Base-by-base conservation (phyloP, 495 filamentous ascomycete genomes). In the Halenospora varia region DNA sequence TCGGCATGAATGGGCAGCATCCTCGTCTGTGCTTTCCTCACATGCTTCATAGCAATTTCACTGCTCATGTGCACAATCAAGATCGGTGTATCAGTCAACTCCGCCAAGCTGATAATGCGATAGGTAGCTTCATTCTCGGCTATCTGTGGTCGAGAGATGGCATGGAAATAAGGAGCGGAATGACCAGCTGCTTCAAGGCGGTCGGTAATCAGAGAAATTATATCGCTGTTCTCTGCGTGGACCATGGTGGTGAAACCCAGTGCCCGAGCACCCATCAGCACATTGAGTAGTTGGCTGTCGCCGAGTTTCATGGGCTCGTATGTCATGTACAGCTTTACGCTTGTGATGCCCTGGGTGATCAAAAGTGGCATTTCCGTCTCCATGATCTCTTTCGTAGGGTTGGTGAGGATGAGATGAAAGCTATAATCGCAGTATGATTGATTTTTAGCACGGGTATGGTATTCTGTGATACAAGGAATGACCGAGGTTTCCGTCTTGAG, bases 291-390 rank as follows among this genome's bases (percentile, higher is more conserved):
- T 47, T 84, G 66, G 18, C 67, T 52, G 52, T 84, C 81, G 8
- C 73, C 60, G 11, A 82, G 70, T 55, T 76, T 70, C 26, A 80
- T 63, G 0, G 74, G 67, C 44, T 77, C 71, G 67, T 84, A 84
- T 1, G 80, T 84, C 80, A 82, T 82, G 66, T 82, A 84, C 4
- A 82, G 64, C 62, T 84, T 84, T 3, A 81, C 66, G 24, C 69
- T 74, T 15, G 72, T 77, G 57, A 84, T 80, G 26, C 81, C 77
- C 20, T 71, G 66, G 20, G 75, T 66, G 4, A 68, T 66, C 0
- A 77, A 55, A 11, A 70, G 57, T 0, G 75, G 69, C 44, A 80
- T 68, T 46, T 81, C 76, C 2, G 56, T 66, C 1, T 60, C 53
- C 0, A 81, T 67, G 10, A 76, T 70, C 0, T 56, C 48, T 10